Percentiles rank a stretch among this genome's conserved stretches.
Conservation (phyloP, 2,329 filamentous ascomycete genomes). For the Fusarium transvaalense region DNA sequence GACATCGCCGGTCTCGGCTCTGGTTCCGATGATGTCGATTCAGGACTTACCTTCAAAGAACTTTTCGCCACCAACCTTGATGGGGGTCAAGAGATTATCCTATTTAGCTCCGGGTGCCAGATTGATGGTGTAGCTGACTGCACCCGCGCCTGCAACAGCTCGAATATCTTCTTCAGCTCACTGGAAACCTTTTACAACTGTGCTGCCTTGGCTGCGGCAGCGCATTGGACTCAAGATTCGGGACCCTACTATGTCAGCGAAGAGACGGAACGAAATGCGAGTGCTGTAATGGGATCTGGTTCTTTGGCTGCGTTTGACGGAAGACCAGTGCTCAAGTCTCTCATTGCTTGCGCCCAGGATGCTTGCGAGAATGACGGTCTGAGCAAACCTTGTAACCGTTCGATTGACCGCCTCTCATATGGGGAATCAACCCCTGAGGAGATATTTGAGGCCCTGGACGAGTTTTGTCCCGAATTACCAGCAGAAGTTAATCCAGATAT, state of each 20-base stretch:
- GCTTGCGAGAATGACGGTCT: constrained; percentile 53
- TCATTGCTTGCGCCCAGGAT: constrained; percentile 53
- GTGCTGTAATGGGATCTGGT: constrained; percentile 52
- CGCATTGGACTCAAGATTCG: constrained; percentile 52
- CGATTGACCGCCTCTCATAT: constrained; percentile 47
- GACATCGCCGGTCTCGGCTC: constrained; percentile 51
- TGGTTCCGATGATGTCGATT: constrained; percentile 46
- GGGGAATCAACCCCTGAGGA: constrained; percentile 46
- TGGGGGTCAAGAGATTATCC: constrained; percentile 50
- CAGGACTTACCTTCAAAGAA: constrained; percentile 51
- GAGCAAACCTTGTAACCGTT: constrained; percentile 49
- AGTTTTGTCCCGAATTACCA: constrained; percentile 53
- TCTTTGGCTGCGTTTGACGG: constrained; percentile 51
- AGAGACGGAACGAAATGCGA: constrained; percentile 55
- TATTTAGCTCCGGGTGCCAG: constrained; percentile 52
- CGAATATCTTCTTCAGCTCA: constrained; percentile 51
- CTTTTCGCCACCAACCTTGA: constrained; percentile 53
- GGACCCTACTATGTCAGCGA: constrained; percentile 49
- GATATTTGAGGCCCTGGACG: constrained; percentile 53
- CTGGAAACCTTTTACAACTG: constrained; percentile 58
- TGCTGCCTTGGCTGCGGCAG: constrained; percentile 53
- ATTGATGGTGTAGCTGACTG: constrained; percentile 51
- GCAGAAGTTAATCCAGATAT: constrained; percentile 57
- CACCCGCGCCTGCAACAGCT: constrained; percentile 50
- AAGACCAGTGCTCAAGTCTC: constrained; percentile 49